Percentiles rank a stretch among this genome's conserved stretches.
These are phyloP conservation scores for Tuber calosporum DNA, from an alignment of 495 filamentous ascomycete species.

Conservation along the genomic window DNA sequence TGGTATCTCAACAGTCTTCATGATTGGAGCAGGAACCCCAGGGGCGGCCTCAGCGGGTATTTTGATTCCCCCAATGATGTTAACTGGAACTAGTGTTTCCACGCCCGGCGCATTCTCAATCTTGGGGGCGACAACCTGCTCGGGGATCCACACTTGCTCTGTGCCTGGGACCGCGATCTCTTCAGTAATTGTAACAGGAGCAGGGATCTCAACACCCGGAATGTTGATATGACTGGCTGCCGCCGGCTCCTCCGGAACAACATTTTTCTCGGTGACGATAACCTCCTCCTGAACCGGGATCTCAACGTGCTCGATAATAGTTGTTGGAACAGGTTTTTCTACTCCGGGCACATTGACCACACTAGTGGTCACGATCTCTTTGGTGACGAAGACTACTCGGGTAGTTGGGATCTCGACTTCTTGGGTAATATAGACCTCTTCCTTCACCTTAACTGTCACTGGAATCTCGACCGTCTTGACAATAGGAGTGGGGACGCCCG, in stretches of 20 bases:
- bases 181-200: too few species aligned
- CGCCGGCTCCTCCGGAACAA: too few species aligned
- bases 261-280: too few species aligned
- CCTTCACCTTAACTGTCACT: constrained; percentile 21
- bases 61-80: constrained; percentile 23
- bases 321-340: constrained; percentile 13
- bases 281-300: constrained; percentile 15
- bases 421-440: constrained; percentile 19
- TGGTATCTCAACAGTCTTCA: constrained; percentile 16
- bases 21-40: constrained; percentile 8
- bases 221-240: too few species aligned
- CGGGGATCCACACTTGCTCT: constrained; percentile 13
- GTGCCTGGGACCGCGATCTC: too few species aligned
- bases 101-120: constrained; percentile 21
- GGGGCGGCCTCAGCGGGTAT: constrained; percentile 22
- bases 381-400: constrained; percentile 21
- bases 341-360: constrained; percentile 17
- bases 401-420: constrained; percentile 19
- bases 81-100: constrained; percentile 25
- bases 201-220: too few species aligned
- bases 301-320: constrained; percentile 14
- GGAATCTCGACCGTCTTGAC: constrained; percentile 18
- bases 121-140: constrained; percentile 22
- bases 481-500: constrained; percentile 16
- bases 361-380: constrained; percentile 21